Percentiles rank a stretch among this genome's conserved stretches.
Evolutionary conservation across 805 yeast genomes (phyloP).

Genomic region (Suhomyces emberorum): DNA sequence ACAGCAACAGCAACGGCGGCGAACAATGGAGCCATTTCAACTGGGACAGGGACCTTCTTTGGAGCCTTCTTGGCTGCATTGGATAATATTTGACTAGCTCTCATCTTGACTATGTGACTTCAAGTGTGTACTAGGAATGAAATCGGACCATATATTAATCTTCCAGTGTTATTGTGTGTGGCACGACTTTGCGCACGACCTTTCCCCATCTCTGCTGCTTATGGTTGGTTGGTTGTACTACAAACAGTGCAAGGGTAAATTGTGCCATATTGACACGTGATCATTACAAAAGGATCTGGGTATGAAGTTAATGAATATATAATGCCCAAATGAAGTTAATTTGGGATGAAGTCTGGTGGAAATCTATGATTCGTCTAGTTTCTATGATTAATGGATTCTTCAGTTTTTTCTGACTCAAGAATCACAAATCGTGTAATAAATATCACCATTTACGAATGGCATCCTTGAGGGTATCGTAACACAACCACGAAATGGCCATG

Average conservation of each 20-base stretch:
- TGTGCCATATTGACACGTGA: too few relatives aligned
- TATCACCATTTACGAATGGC: conserved; percentile 28
- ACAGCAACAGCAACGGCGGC: conserved; percentile 43
- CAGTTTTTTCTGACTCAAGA: too few relatives aligned
- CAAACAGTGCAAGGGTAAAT: conserved; percentile 9
- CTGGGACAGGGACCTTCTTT: conserved; percentile 26
- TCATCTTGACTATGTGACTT: conserved; percentile 23
- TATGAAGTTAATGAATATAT: too few relatives aligned
- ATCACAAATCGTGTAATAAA: too few relatives aligned
- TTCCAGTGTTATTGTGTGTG: not conserved
- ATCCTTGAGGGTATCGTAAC: conserved; percentile 68
- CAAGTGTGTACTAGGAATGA: not conserved
- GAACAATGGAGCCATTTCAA: conserved; percentile 47
- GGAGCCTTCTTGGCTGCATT: conserved; percentile 37
- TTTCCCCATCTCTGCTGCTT: not conserved
- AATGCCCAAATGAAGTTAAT: too few relatives aligned
- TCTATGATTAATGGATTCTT: too few relatives aligned
- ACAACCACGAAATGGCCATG: conserved; percentile 94
- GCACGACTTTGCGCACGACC: conserved; percentile 1
- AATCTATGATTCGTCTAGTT: too few relatives aligned
- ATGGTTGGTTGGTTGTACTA: conserved; percentile 15
- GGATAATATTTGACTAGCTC: conserved; percentile 38
- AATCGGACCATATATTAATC: conserved; percentile 2
- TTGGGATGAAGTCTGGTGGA: too few relatives aligned
- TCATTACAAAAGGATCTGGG: too few relatives aligned